Base-by-base conservation (phyloP, 805 yeast genomes). In the Yarrowia keelungensis region DNA sequence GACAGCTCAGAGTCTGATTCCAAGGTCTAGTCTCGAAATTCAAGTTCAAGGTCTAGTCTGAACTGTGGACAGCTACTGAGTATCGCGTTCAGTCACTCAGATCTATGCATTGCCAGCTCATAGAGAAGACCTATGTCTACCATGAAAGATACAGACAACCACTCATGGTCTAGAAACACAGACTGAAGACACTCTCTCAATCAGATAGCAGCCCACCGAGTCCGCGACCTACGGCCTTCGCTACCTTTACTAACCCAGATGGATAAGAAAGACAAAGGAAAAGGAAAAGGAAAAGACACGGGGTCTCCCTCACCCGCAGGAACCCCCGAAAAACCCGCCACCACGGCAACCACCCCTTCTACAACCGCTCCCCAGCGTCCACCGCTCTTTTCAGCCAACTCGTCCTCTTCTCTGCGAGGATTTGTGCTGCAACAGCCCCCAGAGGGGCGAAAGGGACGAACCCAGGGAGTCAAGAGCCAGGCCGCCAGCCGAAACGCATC, bases 381-480 rank as follows among this genome's bases (percentile, higher is more conserved):
- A 2, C 65, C 51, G 11, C 26, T 59, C 8, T 45, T 59, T 14
- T 59, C 65, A 8, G 16, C 41, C n/a, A 59, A 59, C 51, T 59
- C 65, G 19, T 59, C 65, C 15, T 59, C 65, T 5, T 59, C 65
- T 19, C 46, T 59, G 2, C 51, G 65, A 35, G 65, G 51, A 11
- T 59, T 59, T 12, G 51, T 45, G 12, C 51, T 59, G 5, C 62
- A 56, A 42, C 62, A 56, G 22, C 62, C 62, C 9, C 51, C 65
- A 12, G 65, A 59, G 16, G 65, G 51, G 8, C 26, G 65, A 7
- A 59, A 43, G 42, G 65, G 65, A 10, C 65, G 65, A 15, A 59
- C 51, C 14, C 16, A 51, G 19, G 65, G 65, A 26, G 51, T 59
- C 9, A 32, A 19, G 15, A 59, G 65, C 38, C 65, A 43, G 35